Evolutionary conservation across 139 green algal genomes (phyloP).

Genomic region (Chlorella sp.): DNA sequence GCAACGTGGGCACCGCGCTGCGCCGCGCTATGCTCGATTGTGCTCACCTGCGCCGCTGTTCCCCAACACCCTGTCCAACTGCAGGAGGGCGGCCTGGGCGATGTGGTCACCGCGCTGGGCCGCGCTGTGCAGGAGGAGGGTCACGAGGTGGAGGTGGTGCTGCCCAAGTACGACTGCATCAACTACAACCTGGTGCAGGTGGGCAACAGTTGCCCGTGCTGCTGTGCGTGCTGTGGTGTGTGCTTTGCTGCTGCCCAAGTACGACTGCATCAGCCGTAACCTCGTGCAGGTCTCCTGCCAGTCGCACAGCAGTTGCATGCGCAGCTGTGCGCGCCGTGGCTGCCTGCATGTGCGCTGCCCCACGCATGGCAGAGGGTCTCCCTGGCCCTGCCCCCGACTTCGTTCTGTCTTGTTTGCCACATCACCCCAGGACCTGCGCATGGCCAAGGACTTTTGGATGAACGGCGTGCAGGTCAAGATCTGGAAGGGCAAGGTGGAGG

Average conservation of each 20-base stretch:
- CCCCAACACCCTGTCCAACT: too few species aligned
- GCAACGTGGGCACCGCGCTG: too few species aligned
- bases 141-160: conserved; percentile 85
- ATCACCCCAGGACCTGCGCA: too few species aligned
- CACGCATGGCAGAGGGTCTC: neutral
- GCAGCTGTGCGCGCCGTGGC: too few species aligned
- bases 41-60: too few species aligned
- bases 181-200: conserved; percentile 74
- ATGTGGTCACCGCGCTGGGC: conserved; percentile 94
- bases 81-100: conserved; percentile 89
- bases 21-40: too few species aligned
- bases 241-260: conserved; percentile 91
- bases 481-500: conserved; percentile 79
- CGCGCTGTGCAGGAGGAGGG: conserved; percentile 74
- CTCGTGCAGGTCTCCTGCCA: conserved; percentile 44
- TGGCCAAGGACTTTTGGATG: conserved; percentile 66
- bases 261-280: conserved; percentile 91
- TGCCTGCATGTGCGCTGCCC: too few species aligned
- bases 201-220: neutral
- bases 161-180: conserved; percentile 98
- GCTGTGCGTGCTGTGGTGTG: too few species aligned
- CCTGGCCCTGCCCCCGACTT: too few species aligned
- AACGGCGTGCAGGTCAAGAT: conserved; percentile 76
- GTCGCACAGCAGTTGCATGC: too few species aligned
- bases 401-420: too few species aligned